Evolutionary conservation across 2,329 filamentous ascomycete genomes (phyloP), one percentile per base, ranked within the genome.

Genomic region (Phyllosticta paracitricarpa): DNA sequence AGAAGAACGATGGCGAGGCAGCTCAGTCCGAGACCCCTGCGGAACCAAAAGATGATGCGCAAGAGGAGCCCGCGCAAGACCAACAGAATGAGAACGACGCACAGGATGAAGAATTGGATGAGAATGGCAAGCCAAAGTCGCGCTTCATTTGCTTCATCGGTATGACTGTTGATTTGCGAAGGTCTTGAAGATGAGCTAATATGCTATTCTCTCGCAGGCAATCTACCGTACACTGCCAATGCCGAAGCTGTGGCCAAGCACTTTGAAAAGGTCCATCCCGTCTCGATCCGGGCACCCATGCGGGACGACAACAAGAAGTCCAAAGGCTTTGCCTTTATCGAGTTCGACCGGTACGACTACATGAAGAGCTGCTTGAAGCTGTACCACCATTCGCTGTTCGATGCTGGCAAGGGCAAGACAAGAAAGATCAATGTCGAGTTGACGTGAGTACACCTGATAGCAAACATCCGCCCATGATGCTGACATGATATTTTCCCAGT

Each of bases 321-420:
- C 57, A 74, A 73, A 65, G 73, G 73, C 54, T 73, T 70, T 54
- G 73, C 70, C 40, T 76, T 97, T 74, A 80, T 97, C 67, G 93
- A 97, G 75, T 97, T 97, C 71, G 85, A 85, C 65, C 82, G 85
- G 66, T 95, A 87, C 76, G 89, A 92, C 75, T 85, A 88, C 71
- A 95, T 96, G 91, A 89, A 95, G 80, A 94, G 90, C 33, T 96
- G 91, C 71, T 81, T 97, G 63, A 89, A 92, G 75, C 85, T 91
- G 65, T 93, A 93, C 76, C 92, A 97, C 76, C 92, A 97, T 77
- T 88, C 85, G 63, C 81, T 82, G 65, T 95, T 97, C 71, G 78
- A 84, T 63, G 81, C 82, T 59, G 78, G 78, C 48, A 78, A 71
- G 79, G 86, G 74, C 77, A 79, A 65, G 17, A 77, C 85, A 58